Evolutionary conservation across 2,329 filamentous ascomycete genomes (phyloP).

Genomic region (Elsinoe arachidis): DNA sequence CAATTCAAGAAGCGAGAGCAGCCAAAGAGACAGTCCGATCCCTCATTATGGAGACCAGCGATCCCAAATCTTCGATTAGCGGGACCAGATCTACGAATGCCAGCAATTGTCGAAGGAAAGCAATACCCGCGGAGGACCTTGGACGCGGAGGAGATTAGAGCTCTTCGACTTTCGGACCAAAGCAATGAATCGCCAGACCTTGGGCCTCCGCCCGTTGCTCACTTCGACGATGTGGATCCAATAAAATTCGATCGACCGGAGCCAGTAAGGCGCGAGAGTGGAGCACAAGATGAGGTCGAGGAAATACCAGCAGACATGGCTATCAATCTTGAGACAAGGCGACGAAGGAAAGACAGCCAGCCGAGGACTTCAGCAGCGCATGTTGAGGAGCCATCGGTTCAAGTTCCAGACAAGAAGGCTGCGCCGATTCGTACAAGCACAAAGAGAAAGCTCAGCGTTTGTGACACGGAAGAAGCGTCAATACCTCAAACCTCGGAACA

Average conservation of each 20-base stretch:
- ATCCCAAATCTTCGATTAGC: constrained; percentile 32
- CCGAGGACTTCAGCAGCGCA: constrained; percentile 34
- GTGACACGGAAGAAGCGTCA: constrained; percentile 39
- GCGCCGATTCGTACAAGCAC: constrained; percentile 38
- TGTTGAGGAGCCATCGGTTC: constrained; percentile 24
- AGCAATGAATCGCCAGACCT: constrained; percentile 59
- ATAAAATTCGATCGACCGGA: constrained; percentile 33
- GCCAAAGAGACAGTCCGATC: constrained; percentile 18
- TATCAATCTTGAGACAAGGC: constrained; percentile 44
- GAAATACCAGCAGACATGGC: constrained; percentile 32
- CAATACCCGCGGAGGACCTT: constrained; percentile 58
- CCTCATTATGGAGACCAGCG: constrained; percentile 17
- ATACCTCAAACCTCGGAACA: constrained; percentile 29
- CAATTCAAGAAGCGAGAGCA: constrained; percentile 21
- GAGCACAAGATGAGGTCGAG: constrained; percentile 24
- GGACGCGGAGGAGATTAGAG: constrained; percentile 50
- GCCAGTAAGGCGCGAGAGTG: background rate
- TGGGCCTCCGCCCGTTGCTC: constrained; percentile 48
- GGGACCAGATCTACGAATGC: constrained; percentile 40
- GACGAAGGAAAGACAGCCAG: constrained; percentile 44
- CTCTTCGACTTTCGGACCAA: constrained; percentile 42
- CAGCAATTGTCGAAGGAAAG: constrained; percentile 63
- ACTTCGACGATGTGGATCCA: constrained; percentile 42
- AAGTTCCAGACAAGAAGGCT: constrained; percentile 17
- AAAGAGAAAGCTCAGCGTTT: constrained; percentile 50